Base-by-base conservation (phyloP, 139 green algal genomes). In the Parachlorella kessleri region DNA sequence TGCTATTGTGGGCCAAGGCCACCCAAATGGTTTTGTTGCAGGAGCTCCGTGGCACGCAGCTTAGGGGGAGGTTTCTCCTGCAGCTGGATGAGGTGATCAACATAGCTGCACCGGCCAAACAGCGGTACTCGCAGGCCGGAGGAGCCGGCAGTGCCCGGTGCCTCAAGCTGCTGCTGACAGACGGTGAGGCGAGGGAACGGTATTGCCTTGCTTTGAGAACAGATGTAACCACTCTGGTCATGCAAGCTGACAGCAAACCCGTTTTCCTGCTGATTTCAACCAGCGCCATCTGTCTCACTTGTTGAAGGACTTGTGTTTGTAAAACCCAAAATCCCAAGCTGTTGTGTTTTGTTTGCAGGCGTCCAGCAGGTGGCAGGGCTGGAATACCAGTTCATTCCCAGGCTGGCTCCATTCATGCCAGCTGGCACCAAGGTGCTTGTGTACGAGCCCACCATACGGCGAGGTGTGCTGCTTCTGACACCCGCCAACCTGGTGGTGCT, bases 61-160 rank as follows among this genome's bases (percentile, higher is more conserved):
- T 95, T 41, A 42, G 42, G 26, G 92, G 90, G 7, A 85, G 84
- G 66, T 89, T 88, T 40, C 81, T 96, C 21, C 69, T 96, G 69
- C 92, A 96, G 76, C 38, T 93, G 10, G 88, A 96, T 55, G 92
- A 96, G 69, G 72, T 86, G 0, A 55, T 92, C n/a, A 91, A 96
- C 78, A 90, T 90, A 6, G 86, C 83, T 32, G 83, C 86, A 53
- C 69, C 85, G 1, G 82, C 85, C 24, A 87, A 80, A 24, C 84
- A 95, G 41, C 86, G 92, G 83, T 95, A 79, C 37, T 66, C 6
- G 53, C 4, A 28, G 21, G 2, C 21, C 18, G 88, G 73, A 77
- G 91, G 85, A 72, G 91, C 91, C 78, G 72, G 75, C 24, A 37
- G 77, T 26, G 8, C 33, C 30, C 82, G 90, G 18, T 92, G 85